Base-by-base conservation (phyloP, 176 grass and related monocot species). In the Oryza brachyantha region DNA sequence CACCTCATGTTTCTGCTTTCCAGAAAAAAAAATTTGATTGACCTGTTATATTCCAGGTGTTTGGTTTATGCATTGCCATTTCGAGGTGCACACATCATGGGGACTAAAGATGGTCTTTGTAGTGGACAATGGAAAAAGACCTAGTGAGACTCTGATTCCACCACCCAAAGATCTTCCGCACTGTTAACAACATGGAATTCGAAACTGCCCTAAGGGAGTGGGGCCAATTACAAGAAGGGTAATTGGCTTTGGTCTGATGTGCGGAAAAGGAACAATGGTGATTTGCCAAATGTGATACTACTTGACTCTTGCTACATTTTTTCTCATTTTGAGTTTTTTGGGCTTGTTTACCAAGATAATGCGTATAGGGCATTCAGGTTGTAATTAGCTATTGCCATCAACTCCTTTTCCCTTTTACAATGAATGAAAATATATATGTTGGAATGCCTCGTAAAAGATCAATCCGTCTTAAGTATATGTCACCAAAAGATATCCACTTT, bases 11-110 rank as follows among this genome's bases (percentile, higher is more conserved):
- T 70, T n/a, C n/a, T n/a, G n/a, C n/a, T n/a, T n/a, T 25, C 13
- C 39, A 41, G 25, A 41, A 60, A 36, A 11, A 16, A 74, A 28
- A n/a, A n/a, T n/a, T 39, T 82, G 43, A 17, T 88, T 61, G 70
- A 35, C 37, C 41, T 87, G 28, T 59, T 78, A n/a, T 36, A 60
- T 26, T 73, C 42, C 74, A 97, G 87, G 93, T 63, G 89, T 92
- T 76, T 96, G 86, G 93, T 92, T 96, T 79, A 39, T 96, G 86
- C 92, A 91, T 63, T 94, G 89, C 66, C 89, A 94, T 85, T 87
- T 94, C 17, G 92, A 94, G 72, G 89, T 91, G 73, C 93, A 92
- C 89, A 96, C 77, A 19, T 83, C 87, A 35, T 96, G 93, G 93
- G 89, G 93, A 13, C 74, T 96, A 34, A 90, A 92, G 81, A 96